These are phyloP conservation scores for Astrephomene gubernaculifera DNA, from an alignment of 139 green algal species.

Conservation along the genomic window DNA sequence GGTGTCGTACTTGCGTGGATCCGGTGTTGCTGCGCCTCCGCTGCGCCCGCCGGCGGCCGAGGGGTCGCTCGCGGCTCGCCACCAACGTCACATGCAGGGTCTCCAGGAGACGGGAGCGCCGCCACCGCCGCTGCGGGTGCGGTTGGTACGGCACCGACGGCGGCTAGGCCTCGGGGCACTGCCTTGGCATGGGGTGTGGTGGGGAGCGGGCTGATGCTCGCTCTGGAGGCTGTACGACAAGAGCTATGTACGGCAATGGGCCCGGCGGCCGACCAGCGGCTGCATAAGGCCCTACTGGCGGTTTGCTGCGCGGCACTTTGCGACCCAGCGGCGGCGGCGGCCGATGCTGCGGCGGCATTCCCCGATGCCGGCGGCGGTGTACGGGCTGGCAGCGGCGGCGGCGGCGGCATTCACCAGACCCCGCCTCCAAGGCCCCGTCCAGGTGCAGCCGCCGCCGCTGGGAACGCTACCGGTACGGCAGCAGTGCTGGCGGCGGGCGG, in stretches of 20 bases:
- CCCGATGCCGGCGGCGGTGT: not conserved
- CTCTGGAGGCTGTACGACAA: not conserved
- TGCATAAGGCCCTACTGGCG: conserved; percentile 27
- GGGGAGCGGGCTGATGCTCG: conserved; percentile 15
- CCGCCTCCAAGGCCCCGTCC: not conserved
- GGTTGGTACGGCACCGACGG: not conserved
- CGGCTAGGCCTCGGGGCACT: not conserved
- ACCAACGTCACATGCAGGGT: not conserved
- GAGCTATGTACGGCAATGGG: not conserved
- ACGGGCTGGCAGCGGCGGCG: not conserved
- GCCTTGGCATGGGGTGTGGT: conserved; percentile 4
- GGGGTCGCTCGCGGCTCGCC: not conserved
- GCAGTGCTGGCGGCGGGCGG: not conserved
- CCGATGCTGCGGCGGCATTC: conserved; percentile 18
- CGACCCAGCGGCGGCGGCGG: conserved; percentile 2
- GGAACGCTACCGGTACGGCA: not conserved
- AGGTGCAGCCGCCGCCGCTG: not conserved
- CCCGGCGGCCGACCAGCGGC: not conserved
- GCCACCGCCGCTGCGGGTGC: not conserved
- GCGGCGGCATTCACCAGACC: not conserved
- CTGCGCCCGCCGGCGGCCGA: not conserved
- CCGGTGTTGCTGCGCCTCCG: not conserved
- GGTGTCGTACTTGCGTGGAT: not conserved
- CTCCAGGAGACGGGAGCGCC: not conserved
- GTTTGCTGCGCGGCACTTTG: not conserved